Percentiles rank a stretch among this genome's conserved stretches.
Conservation (phyloP, 352 stramenopile genomes). For the Phytopythium delawarense region DNA sequence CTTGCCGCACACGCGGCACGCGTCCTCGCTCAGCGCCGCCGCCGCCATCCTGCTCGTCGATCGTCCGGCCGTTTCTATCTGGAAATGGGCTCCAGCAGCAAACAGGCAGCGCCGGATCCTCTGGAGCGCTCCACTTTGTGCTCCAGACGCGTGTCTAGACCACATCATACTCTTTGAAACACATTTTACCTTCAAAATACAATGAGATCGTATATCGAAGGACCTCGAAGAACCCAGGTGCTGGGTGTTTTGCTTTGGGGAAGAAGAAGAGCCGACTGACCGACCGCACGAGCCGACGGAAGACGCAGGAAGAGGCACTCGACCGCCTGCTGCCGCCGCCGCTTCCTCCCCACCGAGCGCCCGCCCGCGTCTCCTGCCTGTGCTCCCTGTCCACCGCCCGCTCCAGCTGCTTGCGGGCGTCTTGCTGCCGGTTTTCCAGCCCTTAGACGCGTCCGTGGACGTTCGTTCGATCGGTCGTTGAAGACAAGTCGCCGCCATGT, state of each 20-base stretch:
- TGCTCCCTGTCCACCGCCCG: too few species aligned
- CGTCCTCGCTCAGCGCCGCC: conserved; percentile 46
- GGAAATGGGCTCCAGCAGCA: background rate
- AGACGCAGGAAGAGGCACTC: background rate
- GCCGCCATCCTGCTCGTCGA: conserved; percentile 13
- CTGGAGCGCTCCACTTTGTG: background rate
- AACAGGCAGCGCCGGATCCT: background rate
- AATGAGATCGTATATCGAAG: background rate
- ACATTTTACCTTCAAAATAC: background rate
- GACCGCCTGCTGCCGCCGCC: background rate
- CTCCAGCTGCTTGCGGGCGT: background rate
- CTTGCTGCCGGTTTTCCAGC: background rate
- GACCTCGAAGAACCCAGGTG: background rate
- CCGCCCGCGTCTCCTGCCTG: background rate
- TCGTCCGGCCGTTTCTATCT: background rate
- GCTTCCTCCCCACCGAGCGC: background rate
- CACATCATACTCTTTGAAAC: background rate
- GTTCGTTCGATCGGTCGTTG: background rate
- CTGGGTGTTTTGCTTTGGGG: too few species aligned
- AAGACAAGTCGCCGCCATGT: conserved; percentile 38
- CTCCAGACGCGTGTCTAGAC: background rate
- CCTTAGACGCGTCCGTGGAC: background rate
- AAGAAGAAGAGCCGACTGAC: too few species aligned
- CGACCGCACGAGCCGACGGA: too few species aligned
- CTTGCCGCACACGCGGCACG: conserved; percentile 76